Base-by-base conservation (phyloP, 2,329 filamentous ascomycete species). In the Herpotrichia juniperi region DNA sequence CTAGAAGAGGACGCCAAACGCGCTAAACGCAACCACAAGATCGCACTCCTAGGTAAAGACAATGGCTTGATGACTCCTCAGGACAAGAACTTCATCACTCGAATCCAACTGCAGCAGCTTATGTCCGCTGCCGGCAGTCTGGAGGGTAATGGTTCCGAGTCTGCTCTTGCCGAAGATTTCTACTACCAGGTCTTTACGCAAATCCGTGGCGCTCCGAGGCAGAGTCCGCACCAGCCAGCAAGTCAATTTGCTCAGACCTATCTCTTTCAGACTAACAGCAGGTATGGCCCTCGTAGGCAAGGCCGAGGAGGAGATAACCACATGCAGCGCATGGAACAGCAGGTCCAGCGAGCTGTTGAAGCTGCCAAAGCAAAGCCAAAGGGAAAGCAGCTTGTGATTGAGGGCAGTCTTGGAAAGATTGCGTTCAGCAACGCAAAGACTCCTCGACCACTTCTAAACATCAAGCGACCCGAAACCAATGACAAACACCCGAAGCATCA, bases 391-490 rank as follows among this genome's bases (percentile, higher is more conserved):
- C 82, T 99, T 8, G 93, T 97, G 17, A 93, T 99, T 53, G 93
- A 97, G 69, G 94, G 94, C 22, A 97, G 92, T 68, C 78, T 99
- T 44, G 94, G 94, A 60, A 99, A 97, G 79, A 99, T 99, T 51
- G 96, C 93, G 0, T 99, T 97, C 78, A 97, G 93, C 80, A 99
- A 99, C 67, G 91, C 94, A 42, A 99, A 97, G 80, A 96, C 94
- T 0, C 94, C 94, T 0, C 94, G 96, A 74, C 92, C 93, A 14
- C 80, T 97, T 51, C 86, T 99, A 44, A 99, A 96, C 72, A 93
- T 99, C 78, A 97, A 96, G 80, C 89, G 93, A 26, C 81, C 85
- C 17, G 93, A 97, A 45, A 87, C 81, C 58, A 79, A 79, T 34
- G 84, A 86, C 39, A 69, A 75, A 51, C 57, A 61, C 16, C 57